These are phyloP conservation scores for Thermomucor indicae-seudaticae DNA, from an alignment of 371 early-diverging fungal species.

Conservation along the genomic window DNA sequence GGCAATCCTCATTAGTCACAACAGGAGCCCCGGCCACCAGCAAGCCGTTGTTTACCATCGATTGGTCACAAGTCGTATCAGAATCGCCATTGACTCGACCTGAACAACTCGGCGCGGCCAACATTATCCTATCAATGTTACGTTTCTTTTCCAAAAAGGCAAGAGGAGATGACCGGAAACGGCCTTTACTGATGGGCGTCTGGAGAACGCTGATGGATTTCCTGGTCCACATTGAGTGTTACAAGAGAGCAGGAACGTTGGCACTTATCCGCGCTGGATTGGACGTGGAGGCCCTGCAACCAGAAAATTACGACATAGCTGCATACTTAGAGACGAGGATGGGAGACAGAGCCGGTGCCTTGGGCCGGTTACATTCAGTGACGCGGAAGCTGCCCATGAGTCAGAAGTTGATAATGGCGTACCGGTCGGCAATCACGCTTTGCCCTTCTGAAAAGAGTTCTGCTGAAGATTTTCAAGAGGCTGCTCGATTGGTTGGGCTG, in stretches of 20 bases:
- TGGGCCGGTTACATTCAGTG: not conserved
- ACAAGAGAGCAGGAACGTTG: constrained; percentile 24
- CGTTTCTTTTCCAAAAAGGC: constrained; percentile 21
- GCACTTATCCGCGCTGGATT: constrained; percentile 15
- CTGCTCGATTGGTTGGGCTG: constrained; percentile 8
- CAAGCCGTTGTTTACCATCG: constrained; percentile 22
- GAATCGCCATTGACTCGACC: constrained; percentile 16
- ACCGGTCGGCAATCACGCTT: constrained; percentile 15
- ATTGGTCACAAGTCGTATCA: constrained; percentile 16
- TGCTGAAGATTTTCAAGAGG: constrained; percentile 8
- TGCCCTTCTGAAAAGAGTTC: constrained; percentile 3
- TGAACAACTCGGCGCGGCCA: constrained; percentile 20
- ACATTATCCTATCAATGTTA: constrained; percentile 33
- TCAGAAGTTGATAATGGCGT: constrained; percentile 6
- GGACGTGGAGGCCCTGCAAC: constrained; percentile 7
- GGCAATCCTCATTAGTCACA: constrained; percentile 20
- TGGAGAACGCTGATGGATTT: constrained; percentile 25
- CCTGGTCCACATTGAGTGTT: constrained; percentile 18
- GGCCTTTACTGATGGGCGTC: constrained; percentile 26
- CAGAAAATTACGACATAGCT: constrained; percentile 22
- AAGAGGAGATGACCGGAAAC: constrained; percentile 14
- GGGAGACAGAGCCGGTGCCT: constrained; percentile 5
- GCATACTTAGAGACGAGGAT: constrained; percentile 14
- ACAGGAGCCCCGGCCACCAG: constrained; percentile 11
- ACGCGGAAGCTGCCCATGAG: not conserved